Percentiles rank a stretch among this genome's conserved stretches.
Conservation (phyloP, 2,329 filamentous ascomycete species). For the Beauveria varroae region DNA sequence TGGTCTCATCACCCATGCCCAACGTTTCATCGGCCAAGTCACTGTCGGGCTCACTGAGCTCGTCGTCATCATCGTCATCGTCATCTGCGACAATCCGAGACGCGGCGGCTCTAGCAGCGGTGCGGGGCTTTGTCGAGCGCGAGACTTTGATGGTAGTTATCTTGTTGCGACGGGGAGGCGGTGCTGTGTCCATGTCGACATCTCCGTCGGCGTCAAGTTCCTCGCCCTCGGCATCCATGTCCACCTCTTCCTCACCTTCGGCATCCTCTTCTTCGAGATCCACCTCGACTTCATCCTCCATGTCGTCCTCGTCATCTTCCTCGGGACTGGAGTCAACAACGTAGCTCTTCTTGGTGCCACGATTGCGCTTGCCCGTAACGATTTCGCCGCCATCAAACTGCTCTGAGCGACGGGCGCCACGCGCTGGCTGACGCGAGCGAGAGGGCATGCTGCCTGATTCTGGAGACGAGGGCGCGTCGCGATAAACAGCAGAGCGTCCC, state of each 20-base stretch:
- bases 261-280: slow-evolving; percentile 33
- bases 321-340: slow-evolving; percentile 48
- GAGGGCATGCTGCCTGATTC: slow-evolving; percentile 32
- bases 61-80: slow-evolving; percentile 45
- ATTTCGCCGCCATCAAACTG: slow-evolving; percentile 39
- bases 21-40: slow-evolving; percentile 19
- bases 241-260: slow-evolving; percentile 27
- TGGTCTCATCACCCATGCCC: slow-evolving; percentile 36
- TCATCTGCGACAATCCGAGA: slow-evolving; percentile 23
- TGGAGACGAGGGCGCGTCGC: slow-evolving; percentile 39
- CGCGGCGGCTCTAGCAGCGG: slow-evolving; percentile 18
- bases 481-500: slow-evolving; percentile 36
- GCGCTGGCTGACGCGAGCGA: slow-evolving; percentile 33
- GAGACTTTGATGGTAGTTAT: slow-evolving; percentile 39
- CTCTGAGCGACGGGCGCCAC: slow-evolving; percentile 32
- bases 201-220: slow-evolving; percentile 34
- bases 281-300: slow-evolving; percentile 28
- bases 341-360: slow-evolving; percentile 51
- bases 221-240: slow-evolving; percentile 31
- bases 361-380: slow-evolving; percentile 43
- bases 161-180: slow-evolving; percentile 20
- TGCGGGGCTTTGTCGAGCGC: slow-evolving; percentile 23
- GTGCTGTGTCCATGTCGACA: slow-evolving; percentile 36
- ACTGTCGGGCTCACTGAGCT: slow-evolving; percentile 41
- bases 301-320: slow-evolving; percentile 37